These are phyloP conservation scores for Erythrobasidium hasegawianum DNA, from an alignment of 1,284 basidiomycete genomes.

Conservation along the genomic window DNA sequence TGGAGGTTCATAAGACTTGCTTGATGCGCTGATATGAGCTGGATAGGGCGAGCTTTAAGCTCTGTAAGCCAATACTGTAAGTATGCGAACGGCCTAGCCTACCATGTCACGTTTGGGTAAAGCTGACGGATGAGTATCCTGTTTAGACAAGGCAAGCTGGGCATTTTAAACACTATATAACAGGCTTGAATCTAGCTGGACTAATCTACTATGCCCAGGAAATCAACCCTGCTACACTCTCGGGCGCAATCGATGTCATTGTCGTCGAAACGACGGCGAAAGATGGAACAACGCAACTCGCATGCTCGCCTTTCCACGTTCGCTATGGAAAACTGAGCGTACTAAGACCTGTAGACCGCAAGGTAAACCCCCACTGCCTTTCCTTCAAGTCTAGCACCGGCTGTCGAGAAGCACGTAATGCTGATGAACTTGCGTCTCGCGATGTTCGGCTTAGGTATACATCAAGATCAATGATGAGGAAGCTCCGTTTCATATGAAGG, in stretches of 20 bases:
- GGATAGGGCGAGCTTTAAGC: conserved; percentile 40
- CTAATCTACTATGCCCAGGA: conserved; percentile 19
- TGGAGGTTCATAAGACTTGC: not conserved
- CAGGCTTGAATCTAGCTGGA: not conserved
- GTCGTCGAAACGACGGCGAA: conserved; percentile 68
- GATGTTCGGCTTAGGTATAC: conserved; percentile 42
- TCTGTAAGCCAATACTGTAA: conserved; percentile 41
- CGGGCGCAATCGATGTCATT: conserved; percentile 95
- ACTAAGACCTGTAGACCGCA: conserved; percentile 87
- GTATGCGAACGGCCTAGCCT: not conserved
- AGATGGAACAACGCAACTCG: conserved; percentile 59
- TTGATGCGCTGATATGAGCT: conserved; percentile 33
- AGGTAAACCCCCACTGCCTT: conserved; percentile 56
- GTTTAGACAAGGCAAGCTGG: conserved; percentile 18
- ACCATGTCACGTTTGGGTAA: not conserved
- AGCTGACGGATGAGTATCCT: not conserved
- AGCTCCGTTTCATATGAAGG: conserved; percentile 96
- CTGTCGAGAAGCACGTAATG: not conserved
- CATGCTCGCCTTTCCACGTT: conserved; percentile 95
- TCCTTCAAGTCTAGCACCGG: not conserved
- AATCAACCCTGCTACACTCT: conserved; percentile 89
- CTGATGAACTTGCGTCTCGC: not conserved
- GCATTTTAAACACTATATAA: not conserved
- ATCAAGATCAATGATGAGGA: conserved; percentile 59
- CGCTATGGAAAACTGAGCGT: conserved; percentile 98